phyloP scores from a whole-genome alignment of 257 asterid species.

The Paulownia fortunei region DNA sequence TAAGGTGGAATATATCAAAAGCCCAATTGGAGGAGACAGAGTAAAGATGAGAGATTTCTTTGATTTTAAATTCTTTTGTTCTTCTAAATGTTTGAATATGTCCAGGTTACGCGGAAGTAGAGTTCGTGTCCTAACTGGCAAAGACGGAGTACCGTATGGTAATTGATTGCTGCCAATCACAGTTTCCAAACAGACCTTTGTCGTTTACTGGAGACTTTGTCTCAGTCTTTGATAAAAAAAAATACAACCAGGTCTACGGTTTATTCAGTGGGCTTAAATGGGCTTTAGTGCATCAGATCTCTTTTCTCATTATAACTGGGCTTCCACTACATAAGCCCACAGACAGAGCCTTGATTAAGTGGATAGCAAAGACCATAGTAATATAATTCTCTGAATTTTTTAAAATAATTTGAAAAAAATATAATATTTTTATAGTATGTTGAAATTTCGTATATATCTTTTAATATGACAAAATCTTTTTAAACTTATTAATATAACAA shows the following conservation, averaged over 20 bases:
- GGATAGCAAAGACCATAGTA: no score
- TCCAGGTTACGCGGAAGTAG: conserved; percentile 30
- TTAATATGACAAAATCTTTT: no score
- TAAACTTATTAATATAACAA: no score
- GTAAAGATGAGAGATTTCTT: background rate
- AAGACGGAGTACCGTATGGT: background rate
- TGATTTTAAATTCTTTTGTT: background rate
- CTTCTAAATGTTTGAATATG: conserved; percentile 31
- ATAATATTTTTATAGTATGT: no score
- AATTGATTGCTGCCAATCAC: conserved; percentile 2
- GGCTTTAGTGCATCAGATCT: background rate
- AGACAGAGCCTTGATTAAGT: no score
- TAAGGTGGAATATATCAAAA: background rate
- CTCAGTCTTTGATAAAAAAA: background rate
- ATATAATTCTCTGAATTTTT: no score
- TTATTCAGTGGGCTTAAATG: background rate
- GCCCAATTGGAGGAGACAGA: conserved; percentile 26
- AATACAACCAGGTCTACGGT: background rate
- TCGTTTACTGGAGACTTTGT: conserved; percentile 20
- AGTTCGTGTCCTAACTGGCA: conserved; percentile 41
- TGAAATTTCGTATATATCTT: no score
- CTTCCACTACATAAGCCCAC: background rate
- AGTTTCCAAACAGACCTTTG: conserved; percentile 33
- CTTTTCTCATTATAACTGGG: background rate
- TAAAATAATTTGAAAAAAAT: no score